These are phyloP conservation scores for Heterobasidion annosum DNA, from an alignment of 1,284 basidiomycete genomes.

Conservation along the genomic window DNA sequence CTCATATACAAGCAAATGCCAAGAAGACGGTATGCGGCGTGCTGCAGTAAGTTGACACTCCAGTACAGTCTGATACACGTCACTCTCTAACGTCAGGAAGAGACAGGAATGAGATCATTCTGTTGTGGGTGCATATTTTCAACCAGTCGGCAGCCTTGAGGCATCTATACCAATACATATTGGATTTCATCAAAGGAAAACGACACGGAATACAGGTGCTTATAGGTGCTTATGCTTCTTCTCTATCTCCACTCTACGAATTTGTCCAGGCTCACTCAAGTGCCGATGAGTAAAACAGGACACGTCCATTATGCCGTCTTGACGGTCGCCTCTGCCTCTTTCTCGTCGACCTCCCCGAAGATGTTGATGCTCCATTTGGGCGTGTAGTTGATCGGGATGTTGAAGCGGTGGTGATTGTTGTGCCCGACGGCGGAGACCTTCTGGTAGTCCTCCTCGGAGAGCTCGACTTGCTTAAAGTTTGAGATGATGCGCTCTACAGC, in stretches of 20 bases:
- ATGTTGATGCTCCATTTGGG: constrained; percentile 63
- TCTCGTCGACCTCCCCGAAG: constrained; percentile 57
- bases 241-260: not conserved
- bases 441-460: constrained; percentile 41
- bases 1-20: too few species aligned
- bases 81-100: too few species aligned
- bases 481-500: constrained; percentile 32
- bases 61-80: too few species aligned
- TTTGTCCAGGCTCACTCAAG: too few species aligned
- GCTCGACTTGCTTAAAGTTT: constrained; percentile 48
- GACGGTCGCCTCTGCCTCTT: constrained; percentile 12
- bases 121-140: too few species aligned
- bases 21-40: too few species aligned
- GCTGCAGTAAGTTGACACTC: too few species aligned
- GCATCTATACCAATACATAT: too few species aligned
- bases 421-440: constrained; percentile 41
- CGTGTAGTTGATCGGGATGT: constrained; percentile 52
- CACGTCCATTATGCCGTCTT: not conserved
- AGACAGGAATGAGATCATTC: too few species aligned
- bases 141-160: too few species aligned
- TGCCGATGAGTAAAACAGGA: not conserved
- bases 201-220: too few species aligned
- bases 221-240: not conserved
- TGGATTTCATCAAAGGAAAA: too few species aligned
- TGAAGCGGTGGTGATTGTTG: constrained; percentile 48